phyloP scores from a whole-genome alignment of 2,329 filamentous ascomycete genomes.

The Aspergillus proliferans region DNA sequence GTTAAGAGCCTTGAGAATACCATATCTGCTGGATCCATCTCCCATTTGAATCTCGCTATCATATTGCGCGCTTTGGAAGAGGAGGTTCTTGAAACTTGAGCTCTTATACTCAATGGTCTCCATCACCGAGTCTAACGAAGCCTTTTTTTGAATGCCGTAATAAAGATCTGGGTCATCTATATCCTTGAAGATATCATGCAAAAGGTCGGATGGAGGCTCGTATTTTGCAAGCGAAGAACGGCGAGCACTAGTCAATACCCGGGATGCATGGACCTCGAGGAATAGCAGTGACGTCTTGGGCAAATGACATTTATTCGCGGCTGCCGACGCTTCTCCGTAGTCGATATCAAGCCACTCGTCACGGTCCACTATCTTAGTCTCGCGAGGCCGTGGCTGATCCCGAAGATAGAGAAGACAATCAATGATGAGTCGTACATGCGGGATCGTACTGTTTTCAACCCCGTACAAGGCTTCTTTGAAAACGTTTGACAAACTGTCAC shows the following conservation, averaged over 20 bases:
- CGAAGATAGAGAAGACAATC: slow-evolving; percentile 82
- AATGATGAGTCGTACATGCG: slow-evolving; percentile 67
- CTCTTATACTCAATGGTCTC: slow-evolving; percentile 82
- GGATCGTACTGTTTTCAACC: slow-evolving; percentile 39
- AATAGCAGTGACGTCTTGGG: slow-evolving; percentile 81
- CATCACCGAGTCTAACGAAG: slow-evolving; percentile 70
- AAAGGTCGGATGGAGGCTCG: slow-evolving; percentile 57
- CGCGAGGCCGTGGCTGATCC: slow-evolving; percentile 67
- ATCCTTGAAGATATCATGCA: slow-evolving; percentile 79
- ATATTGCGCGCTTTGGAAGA: slow-evolving; percentile 84
- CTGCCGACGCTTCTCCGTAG: slow-evolving; percentile 60
- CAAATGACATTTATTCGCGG: slow-evolving; percentile 74
- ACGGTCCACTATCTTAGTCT: slow-evolving; percentile 72
- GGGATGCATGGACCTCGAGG: slow-evolving; percentile 63
- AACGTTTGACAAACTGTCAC: slow-evolving; percentile 58
- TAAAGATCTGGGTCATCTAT: slow-evolving; percentile 95
- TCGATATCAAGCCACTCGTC: slow-evolving; percentile 82
- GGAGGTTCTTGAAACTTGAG: slow-evolving; percentile 76
- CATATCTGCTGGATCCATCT: slow-evolving; percentile 56
- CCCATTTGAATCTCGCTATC: slow-evolving; percentile 69
- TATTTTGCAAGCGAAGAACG: slow-evolving; percentile 57
- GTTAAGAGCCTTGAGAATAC: slow-evolving; percentile 70
- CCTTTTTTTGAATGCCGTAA: slow-evolving; percentile 77
- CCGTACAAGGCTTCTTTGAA: slow-evolving; percentile 58
- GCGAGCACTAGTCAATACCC: slow-evolving; percentile 53